These are phyloP conservation scores for Yamadazyma sp. DNA, from an alignment of 805 yeast genomes.

Conservation along the genomic window DNA sequence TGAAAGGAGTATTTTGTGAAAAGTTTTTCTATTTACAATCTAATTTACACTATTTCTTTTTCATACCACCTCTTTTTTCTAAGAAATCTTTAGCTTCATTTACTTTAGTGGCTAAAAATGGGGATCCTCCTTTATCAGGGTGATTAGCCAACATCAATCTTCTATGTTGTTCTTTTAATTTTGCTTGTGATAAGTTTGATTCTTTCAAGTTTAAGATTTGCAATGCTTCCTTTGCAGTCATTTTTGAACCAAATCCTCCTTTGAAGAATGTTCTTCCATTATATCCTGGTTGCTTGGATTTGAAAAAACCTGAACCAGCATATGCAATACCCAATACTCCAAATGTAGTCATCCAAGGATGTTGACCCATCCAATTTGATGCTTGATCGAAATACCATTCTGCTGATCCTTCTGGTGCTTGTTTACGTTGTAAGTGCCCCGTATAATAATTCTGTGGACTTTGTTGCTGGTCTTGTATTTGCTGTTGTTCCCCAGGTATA, in stretches of 20 bases:
- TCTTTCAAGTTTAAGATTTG: conserved; percentile 77
- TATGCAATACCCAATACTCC: conserved; percentile 68
- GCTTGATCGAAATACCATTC: conserved; percentile 68
- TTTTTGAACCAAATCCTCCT: conserved; percentile 91
- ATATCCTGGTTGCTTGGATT: conserved; percentile 63
- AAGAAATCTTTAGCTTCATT: conserved; percentile 87
- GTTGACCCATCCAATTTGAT: conserved; percentile 60
- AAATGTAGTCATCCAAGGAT: conserved; percentile 69
- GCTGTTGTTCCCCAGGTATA: conserved; percentile 47
- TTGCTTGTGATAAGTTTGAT: conserved; percentile 56
- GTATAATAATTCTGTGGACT: conserved; percentile 25
- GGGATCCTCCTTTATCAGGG: conserved; percentile 93
- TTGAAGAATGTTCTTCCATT: conserved; percentile 66
- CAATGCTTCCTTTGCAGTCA: conserved; percentile 85
- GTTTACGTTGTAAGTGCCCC: conserved; percentile 40
- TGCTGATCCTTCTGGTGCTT: conserved; percentile 42
- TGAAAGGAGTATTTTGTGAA: too few species aligned
- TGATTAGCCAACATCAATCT: conserved; percentile 84
- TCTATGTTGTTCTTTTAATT: conserved; percentile 77
- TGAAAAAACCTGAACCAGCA: conserved; percentile 64
- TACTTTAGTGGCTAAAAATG: conserved; percentile 83
- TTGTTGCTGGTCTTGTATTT: conserved; percentile 10
- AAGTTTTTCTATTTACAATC: conserved; percentile 1
- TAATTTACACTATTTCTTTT: conserved; percentile 25
- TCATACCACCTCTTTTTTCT: conserved; percentile 62